Evolutionary conservation across 1,139 yeast species (phyloP), one percentile per base, ranked within the genome.

Genomic region (Entelexis paramagnoliae): DNA sequence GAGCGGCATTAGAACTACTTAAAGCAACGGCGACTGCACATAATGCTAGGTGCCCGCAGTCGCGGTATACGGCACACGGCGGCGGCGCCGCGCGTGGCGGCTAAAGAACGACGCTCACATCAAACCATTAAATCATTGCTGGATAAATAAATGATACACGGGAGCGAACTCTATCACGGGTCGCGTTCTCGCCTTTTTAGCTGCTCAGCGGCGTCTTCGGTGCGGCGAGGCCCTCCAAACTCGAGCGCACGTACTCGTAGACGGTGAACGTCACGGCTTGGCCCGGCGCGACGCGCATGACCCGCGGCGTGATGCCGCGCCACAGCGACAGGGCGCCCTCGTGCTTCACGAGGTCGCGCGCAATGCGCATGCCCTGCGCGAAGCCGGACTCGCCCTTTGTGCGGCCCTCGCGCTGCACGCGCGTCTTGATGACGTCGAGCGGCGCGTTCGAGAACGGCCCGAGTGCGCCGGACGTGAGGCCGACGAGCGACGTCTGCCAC

Each of bases 221-320:
- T 7, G 29, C 11, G 16, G 20, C 40, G 5, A 40, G 6, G 28
- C 34, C 10, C 58, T 78, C 86, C 67, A 89, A 75, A 51, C 76
- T 72, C 35, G 76, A 78, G 69, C 89, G 84, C 68, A 88, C 84
- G 66, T 76, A 83, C 71, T 91, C 98, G 70, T 91, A 91, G 47
- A 91, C 95, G 8, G 97, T 91, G 72, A 91, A 91, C 19, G 96
- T 93, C 53, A 91, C 97, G 52, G 97, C 96, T 72, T 91, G 98
- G 58, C 98, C 98, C 24, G 98, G 97, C 17, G 98, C 98, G 53
- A 91, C 98, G 72, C 98, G 83, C 95, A 91, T 88, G 62, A 91
- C 91, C 75, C 98, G 83, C 63, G 98, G 98, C 39, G 96, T 88
- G 66, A 91, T 91, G 72, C 98, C 98, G 70, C 89, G 86, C 74